These are phyloP conservation scores for Ogataea pignaliae DNA, from an alignment of 805 yeast species.

Conservation along the genomic window DNA sequence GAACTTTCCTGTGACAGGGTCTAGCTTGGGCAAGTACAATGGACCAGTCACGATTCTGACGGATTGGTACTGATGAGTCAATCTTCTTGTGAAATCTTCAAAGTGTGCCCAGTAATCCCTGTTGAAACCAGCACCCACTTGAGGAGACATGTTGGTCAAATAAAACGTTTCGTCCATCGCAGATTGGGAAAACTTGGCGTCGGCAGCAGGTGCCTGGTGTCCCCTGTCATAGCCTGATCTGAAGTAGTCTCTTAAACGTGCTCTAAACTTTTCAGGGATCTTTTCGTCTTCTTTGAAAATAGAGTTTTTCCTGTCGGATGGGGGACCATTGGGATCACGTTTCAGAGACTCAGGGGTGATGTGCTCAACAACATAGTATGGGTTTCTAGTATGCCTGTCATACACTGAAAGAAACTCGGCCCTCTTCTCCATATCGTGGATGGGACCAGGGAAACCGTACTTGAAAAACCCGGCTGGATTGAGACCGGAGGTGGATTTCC, in stretches of 20 bases:
- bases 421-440: slow-evolving; percentile 73
- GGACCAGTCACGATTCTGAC: slow-evolving; percentile 95
- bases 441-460: slow-evolving; percentile 94
- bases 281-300: slow-evolving; percentile 82
- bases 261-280: slow-evolving; percentile 75
- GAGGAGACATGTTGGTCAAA: slow-evolving; percentile 91
- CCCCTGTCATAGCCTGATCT: slow-evolving; percentile 96
- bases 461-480: slow-evolving; percentile 80
- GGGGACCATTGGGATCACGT: slow-evolving; percentile 31
- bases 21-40: slow-evolving; percentile 73
- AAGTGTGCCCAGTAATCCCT: slow-evolving; percentile 98
- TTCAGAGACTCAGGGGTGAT: slow-evolving; percentile 68
- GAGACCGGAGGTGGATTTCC: slow-evolving; percentile 32
- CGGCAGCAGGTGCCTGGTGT: slow-evolving; percentile 97
- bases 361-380: slow-evolving; percentile 84
- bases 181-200: slow-evolving; percentile 81
- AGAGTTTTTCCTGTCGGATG: slow-evolving; percentile 75
- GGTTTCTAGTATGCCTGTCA: slow-evolving; percentile 80
- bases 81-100: slow-evolving; percentile 79
- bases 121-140: slow-evolving; percentile 96
- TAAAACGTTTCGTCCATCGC: slow-evolving; percentile 96
- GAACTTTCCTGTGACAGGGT: slow-evolving; percentile 74
- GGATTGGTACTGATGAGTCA: slow-evolving; percentile 64
- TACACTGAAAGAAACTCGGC: slow-evolving; percentile 81
- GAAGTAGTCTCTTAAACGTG: slow-evolving; percentile 77